These are phyloP conservation scores for Leptodontidium sp. DNA, from an alignment of 2,329 filamentous ascomycete genomes.

Conservation along the genomic window DNA sequence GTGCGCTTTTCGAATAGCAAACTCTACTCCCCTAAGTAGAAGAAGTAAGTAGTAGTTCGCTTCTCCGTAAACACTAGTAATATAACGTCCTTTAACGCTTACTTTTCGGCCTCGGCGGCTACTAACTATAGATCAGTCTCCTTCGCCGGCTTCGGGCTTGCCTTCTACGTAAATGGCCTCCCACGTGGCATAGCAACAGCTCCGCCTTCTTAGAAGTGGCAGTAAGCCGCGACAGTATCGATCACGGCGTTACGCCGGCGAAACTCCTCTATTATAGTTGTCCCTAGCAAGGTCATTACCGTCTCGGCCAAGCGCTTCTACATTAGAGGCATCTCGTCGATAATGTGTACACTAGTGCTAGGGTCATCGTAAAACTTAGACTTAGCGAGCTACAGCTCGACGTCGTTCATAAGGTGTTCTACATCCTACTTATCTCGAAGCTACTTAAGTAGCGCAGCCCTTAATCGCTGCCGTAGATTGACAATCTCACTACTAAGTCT, in stretches of 20 bases:
- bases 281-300: slow-evolving; percentile 41
- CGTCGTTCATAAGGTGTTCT: slow-evolving; percentile 25
- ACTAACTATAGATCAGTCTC: slow-evolving; percentile 32
- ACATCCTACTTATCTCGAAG: no score
- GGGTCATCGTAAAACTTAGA: slow-evolving; percentile 26
- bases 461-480: no score
- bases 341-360: slow-evolving; percentile 8
- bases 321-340: slow-evolving; percentile 37
- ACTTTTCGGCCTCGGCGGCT: no score
- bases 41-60: slow-evolving; percentile 35
- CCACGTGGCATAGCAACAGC: slow-evolving; percentile 28
- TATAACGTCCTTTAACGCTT: no score
- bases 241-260: slow-evolving; percentile 41
- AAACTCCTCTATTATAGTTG: slow-evolving; percentile 33
- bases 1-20: no score
- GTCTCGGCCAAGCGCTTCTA: no score
- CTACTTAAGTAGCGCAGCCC: no score
- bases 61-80: slow-evolving; percentile 37
- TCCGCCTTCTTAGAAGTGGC: slow-evolving; percentile 33
- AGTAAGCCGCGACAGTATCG: slow-evolving; percentile 42
- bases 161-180: slow-evolving; percentile 26
- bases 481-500: no score
- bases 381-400: slow-evolving; percentile 35
- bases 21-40: no score
- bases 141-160: slow-evolving; percentile 31